Conservation (phyloP, 352 stramenopile species). For the Phytophthora tentaculata region DNA sequence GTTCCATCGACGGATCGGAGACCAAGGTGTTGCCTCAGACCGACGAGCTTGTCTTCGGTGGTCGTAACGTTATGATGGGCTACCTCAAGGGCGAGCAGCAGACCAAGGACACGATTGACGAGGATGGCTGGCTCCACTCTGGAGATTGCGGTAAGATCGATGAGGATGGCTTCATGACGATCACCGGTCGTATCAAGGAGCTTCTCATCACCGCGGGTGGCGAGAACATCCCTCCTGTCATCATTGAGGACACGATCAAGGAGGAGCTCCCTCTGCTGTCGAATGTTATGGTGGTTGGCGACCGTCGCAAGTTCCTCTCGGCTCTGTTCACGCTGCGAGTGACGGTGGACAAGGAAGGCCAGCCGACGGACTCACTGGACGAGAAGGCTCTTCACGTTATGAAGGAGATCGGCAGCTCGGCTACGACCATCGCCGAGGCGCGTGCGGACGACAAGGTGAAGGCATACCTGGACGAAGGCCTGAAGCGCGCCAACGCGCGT, state of each 20-base stretch:
- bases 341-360: constrained; percentile 79
- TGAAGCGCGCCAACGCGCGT: constrained; percentile 80
- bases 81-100: constrained; percentile 84
- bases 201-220: constrained; percentile 96
- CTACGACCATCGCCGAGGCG: constrained; percentile 75
- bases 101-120: constrained; percentile 92
- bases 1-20: constrained; percentile 72
- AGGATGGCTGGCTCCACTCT: constrained; percentile 93
- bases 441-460: constrained; percentile 81
- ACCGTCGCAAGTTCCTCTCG: constrained; percentile 93
- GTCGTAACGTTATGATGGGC: constrained; percentile 91
- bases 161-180: constrained; percentile 92
- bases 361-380: constrained; percentile 85
- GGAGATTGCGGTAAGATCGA: constrained; percentile 94
- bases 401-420: constrained; percentile 67
- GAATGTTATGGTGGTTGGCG: constrained; percentile 94
- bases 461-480: constrained; percentile 68
- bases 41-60: constrained; percentile 79
- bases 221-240: constrained; percentile 94
- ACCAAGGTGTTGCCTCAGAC: constrained; percentile 66
- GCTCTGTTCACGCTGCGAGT: constrained; percentile 89
- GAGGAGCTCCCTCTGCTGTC: constrained; percentile 84
- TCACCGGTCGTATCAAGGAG: constrained; percentile 97
- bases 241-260: constrained; percentile 94
- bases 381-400: constrained; percentile 63